Base-by-base conservation (phyloP, 2,329 filamentous ascomycete genomes). In the Xylariaceae sp. region DNA sequence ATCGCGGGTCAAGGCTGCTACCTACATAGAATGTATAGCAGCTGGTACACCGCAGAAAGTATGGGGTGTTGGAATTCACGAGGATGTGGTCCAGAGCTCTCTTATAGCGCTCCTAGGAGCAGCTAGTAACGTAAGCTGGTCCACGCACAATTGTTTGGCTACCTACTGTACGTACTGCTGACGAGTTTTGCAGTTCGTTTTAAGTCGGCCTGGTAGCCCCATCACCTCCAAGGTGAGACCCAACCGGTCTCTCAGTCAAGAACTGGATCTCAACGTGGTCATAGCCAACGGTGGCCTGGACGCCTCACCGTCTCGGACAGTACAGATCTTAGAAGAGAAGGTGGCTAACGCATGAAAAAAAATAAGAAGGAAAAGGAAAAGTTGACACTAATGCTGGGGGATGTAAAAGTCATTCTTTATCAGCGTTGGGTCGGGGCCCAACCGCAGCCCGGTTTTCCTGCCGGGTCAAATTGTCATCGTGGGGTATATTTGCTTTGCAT, bases 21-120 rank as follows among this genome's bases (percentile, higher is more conserved):
- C 92, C 2, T 97, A 95, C 69, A 95, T 97, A 60, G 89, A 96
- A 71, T 96, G 91, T 72, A 91, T 81, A 26, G 80, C 85, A 18
- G 73, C 80, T 3, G 83, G 81, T 44, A 86, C 79, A 58, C 80
- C 80, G 50, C 78, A 89, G 65, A 87, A 83, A 65, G 87, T 95
- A 2, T 96, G 91, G 90, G 91, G 91, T 63, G 87, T 96, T 6
- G 91, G 89, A 32, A 89, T 96, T 63, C 89, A 96, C 69, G 87
- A 92, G 69, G 92, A 96, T 76, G 89, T 95, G 56, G 89, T 95
- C 18, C 89, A 95, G 71, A 91, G 89, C 64, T 92, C 87, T 70
- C 80, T 96, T 67, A 88, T 91, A 69, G 92, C 92, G 54, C 77
- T 96, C 62, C 76, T 96, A 69, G 88, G 86, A 63, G 92, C 91